A percentile compares a stretch with the other conserved stretches of the same genome.
These are phyloP conservation scores for Suillus bovinus DNA, from an alignment of 768 basidiomycete genomes.

Conservation along the genomic window DNA sequence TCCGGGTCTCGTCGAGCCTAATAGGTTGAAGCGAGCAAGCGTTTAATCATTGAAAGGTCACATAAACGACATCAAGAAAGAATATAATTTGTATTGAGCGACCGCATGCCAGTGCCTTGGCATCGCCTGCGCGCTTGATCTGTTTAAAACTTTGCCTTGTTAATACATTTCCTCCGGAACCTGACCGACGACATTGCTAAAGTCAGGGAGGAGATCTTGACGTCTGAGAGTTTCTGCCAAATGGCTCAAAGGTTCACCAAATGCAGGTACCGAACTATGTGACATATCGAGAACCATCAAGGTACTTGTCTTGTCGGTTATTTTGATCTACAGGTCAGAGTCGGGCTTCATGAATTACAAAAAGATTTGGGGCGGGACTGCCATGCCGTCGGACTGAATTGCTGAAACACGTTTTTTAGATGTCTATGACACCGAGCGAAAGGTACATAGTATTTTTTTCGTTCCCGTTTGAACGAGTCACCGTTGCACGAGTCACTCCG, in stretches of 20 bases:
- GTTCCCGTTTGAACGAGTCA: no score
- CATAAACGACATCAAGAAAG: background rate
- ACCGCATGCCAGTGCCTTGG: background rate
- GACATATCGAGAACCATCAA: no score
- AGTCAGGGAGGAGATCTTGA: background rate
- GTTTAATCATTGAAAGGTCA: background rate
- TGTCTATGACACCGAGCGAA: no score
- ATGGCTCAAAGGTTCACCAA: background rate
- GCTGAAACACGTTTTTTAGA: no score
- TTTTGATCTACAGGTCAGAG: background rate
- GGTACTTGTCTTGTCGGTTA: background rate
- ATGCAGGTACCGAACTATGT: background rate
- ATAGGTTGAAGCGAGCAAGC: conserved; percentile 1
- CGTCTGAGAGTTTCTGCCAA: background rate
- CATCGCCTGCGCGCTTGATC: background rate
- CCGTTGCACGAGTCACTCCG: background rate
- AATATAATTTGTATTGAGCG: background rate
- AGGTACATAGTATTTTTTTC: no score
- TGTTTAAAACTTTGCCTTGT: background rate
- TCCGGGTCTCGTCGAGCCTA: background rate
- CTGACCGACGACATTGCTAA: background rate
- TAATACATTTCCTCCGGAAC: background rate
- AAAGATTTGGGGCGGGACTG: background rate
- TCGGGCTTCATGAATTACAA: no score
- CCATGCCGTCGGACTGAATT: conserved; percentile 7